Evolutionary conservation across 768 basidiomycete genomes (phyloP), one percentile per base, ranked within the genome.

Genomic region (Phylloporus arenicola): DNA sequence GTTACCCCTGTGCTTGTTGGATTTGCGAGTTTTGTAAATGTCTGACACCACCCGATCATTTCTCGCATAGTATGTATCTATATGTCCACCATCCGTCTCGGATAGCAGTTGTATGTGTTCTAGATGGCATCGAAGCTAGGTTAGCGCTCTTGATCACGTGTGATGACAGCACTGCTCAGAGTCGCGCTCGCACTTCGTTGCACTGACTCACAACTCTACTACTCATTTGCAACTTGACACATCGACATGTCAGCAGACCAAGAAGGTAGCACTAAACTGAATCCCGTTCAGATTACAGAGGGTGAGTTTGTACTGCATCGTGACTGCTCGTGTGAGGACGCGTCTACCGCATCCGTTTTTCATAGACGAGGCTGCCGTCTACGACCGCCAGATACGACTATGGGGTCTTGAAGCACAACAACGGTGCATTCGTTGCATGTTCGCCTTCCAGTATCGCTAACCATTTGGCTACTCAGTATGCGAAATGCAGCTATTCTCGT

Each of bases 331-430:
- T 41, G 25, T 29, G n/a, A 25, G 38, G 45, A 46, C 46, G 30
- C 38, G 34, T 50, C 30, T 43, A 27, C 20, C 9, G 27, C 13
- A 41, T 19, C 20, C 31, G 16, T 42, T 29, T 34, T 29, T 38
- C 14, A 38, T 51, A 81, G 79, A 81, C 60, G 79, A 85, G 57
- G 83, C 81, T n/a, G 90, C 88, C 13, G 78, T 96, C 22, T 96
- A 98, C 68, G 96, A 98, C 68, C 84, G 95, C 24, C 94, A 98
- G 69, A 96, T 98, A 74, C 83, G 95, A 27, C 72, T 97, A 58
- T 99, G 96, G 96, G 96, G 96, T 40, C 81, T 97, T 37, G 96
- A 97, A 67, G 96, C 96, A 31, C 96, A 99, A 67, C 92, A 96
- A 70, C 80, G 87, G 93, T 90, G 58, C 53, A 73, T 60, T 55